Base-by-base conservation (phyloP, 441 rosid genomes). In the Arabidopsis lyrata region DNA sequence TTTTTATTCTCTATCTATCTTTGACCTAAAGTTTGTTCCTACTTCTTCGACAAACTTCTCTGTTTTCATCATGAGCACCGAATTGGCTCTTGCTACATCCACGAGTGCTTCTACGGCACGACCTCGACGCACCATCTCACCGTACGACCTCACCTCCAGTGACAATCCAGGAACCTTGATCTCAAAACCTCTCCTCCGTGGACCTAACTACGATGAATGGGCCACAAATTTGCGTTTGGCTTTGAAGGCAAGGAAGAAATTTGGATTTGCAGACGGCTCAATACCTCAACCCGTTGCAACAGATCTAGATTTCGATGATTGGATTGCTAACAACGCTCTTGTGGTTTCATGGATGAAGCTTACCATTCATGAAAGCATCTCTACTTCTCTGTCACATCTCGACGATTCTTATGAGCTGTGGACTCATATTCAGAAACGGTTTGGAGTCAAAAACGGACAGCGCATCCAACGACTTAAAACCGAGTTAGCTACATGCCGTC, bases 181-280 rank as follows among this genome's bases (percentile, higher is more conserved):
- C 8, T 32, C 8, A 32, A 22, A 22, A 22, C 7, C 35, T 32
- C 35, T 32, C 35, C 1, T 32, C 0, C 35, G 35, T 32, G 35
- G 35, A 5, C 35, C 35, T 32, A 32, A 32, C 35, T 44, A 44
- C 5, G 20, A 44, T 2, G 49, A 44, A n/a, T 44, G 49, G 20
- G 9, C 20, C 3, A 4, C 14, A 0, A 44, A 9, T 9, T 4
- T n/a, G 6, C 49, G 20, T 0, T 0, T 14, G 0, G 3, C 48
- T 42, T 5, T n/a, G 6, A n/a, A 13, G 0, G 4, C 49, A 44
- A 5, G 9, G 0, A 44, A 44, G 49, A 44, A 44, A 2, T 44
- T 44, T 3, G 20, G 49, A 0, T n/a, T 44, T 0, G 49, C 15
- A 0, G 20, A n/a, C 2, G 49, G 9, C 0, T n/a, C 2, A 0